These are phyloP conservation scores for Leucosporidium creatinivorum DNA, from an alignment of 768 basidiomycete genomes.

Conservation along the genomic window DNA sequence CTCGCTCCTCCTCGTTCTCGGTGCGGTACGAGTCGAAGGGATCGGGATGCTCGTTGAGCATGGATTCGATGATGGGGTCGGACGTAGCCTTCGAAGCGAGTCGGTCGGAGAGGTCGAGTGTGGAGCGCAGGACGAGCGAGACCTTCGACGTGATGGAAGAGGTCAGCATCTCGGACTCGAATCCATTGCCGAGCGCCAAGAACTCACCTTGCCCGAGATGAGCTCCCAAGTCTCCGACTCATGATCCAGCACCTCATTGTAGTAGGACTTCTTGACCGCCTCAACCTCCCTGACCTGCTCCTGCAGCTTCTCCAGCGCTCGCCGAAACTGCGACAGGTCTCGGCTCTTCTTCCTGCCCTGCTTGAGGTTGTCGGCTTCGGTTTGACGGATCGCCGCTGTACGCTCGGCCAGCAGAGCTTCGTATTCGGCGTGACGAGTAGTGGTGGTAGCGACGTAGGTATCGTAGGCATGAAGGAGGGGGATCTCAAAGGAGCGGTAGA, in stretches of 20 bases:
- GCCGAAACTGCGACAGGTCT: slow-evolving; percentile 30
- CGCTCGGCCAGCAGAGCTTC: slow-evolving; percentile 25
- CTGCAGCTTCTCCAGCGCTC: slow-evolving; percentile 27
- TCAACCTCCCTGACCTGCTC: slow-evolving; percentile 34
- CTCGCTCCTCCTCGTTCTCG: slow-evolving; percentile 14
- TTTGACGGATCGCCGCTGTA: slow-evolving; percentile 27
- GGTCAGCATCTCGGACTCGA: not conserved
- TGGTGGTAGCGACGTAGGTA: slow-evolving; percentile 21
- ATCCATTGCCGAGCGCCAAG: not conserved
- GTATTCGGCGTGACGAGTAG: slow-evolving; percentile 31
- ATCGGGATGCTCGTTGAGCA: slow-evolving; percentile 31
- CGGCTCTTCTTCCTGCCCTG: slow-evolving; percentile 30
- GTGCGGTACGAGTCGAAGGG: slow-evolving; percentile 32
- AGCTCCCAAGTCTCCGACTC: slow-evolving; percentile 30
- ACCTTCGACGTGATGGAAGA: not conserved
- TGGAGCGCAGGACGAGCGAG: slow-evolving; percentile 25
- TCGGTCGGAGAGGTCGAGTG: slow-evolving; percentile 31
- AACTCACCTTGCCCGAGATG: slow-evolving; percentile 27
- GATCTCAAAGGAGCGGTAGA: slow-evolving; percentile 30
- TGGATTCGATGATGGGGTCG: slow-evolving; percentile 29
- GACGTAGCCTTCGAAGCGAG: slow-evolving; percentile 31
- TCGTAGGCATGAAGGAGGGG: slow-evolving; percentile 32
- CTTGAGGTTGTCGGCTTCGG: slow-evolving; percentile 33
- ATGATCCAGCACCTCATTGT: slow-evolving; percentile 19
- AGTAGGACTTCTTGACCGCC: slow-evolving; percentile 31